Evolutionary conservation across 2,329 filamentous ascomycete species (phyloP), one percentile per base, ranked within the genome.

Genomic region (Fusarium sp.): DNA sequence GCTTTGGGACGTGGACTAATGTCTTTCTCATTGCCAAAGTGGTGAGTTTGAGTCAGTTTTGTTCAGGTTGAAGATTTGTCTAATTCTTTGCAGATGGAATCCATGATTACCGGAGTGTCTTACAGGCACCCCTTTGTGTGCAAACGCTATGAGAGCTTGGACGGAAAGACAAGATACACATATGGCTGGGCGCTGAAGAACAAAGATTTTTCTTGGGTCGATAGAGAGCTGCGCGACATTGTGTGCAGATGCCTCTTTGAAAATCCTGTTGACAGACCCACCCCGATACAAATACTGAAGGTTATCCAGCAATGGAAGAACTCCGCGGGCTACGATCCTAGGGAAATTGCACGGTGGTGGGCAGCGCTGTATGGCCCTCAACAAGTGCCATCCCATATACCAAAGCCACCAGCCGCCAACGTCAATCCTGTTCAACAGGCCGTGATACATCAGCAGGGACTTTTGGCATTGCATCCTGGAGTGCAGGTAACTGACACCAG

Each of bases 1-100:
- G 76, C 30, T 78, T 67, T 55, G 76, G 76, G 3, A 60, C 55
- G 10, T 78, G 76, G 76, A 76, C 76, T 3, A 76, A 76, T 42
- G 55, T 77, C 28, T 78, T 77, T 47, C 59, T 75, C 30, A 70
- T 76, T 21, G 76, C 59, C 7, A 74, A 68, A 62, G 65, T 75
- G 42, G 76, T 76, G 28, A 70, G 73, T 70, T 18, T n/a, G 16
- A 11, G 16, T 21, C 13, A 28, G 4, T n/a, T 25, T 20, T 20
- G 13, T 18, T 21, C 13, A 14, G n/a, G 18, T 28, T 23, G 10
- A 25, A 21, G n/a, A 21, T 53, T 16, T 27, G 7, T 18, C 67
- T 75, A 58, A 74, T 23, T 7, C 11, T 12, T 18, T 12, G 9
- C 27, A 77, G 76, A 78, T 77, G 75, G 72, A 77, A 43, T 61